Percentiles rank a stretch among this genome's conserved stretches.
Evolutionary conservation across 805 yeast genomes (phyloP).

Genomic region (Myxozyma melibiosi): DNA sequence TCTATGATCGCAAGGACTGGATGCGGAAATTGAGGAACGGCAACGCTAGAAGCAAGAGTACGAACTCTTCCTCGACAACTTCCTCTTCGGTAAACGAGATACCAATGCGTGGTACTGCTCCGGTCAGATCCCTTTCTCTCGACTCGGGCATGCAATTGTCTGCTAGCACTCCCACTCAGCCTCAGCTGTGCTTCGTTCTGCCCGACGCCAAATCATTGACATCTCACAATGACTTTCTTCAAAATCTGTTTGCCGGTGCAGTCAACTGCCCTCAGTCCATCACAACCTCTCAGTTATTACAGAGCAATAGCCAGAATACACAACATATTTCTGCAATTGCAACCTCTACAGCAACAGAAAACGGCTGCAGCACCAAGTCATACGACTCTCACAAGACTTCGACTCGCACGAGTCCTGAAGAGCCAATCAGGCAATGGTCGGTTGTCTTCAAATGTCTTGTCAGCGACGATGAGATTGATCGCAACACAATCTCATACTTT

Average conservation of each 20-base stretch:
- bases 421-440: background rate
- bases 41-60: background rate
- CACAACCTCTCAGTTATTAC: no score
- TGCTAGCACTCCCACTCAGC: background rate
- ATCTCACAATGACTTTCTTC: background rate
- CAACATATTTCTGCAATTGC: no score
- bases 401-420: no score
- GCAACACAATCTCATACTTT: slow-evolving; percentile 7
- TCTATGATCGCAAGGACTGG: slow-evolving; percentile 19
- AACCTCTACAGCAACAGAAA: background rate
- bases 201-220: slow-evolving; percentile 4
- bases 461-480: background rate
- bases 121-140: no score
- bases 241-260: background rate
- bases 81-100: background rate
- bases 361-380: no score
- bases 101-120: no score
- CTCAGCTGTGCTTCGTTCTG: slow-evolving; percentile 2
- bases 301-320: no score
- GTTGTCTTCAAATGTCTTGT: slow-evolving; percentile 9
- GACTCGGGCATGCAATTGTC: no score
- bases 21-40: slow-evolving; percentile 5
- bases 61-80: background rate
- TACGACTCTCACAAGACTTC: background rate
- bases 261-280: no score